These are phyloP conservation scores for Hymenochaete sp. DNA, from an alignment of 1,284 basidiomycete species.

Conservation along the genomic window DNA sequence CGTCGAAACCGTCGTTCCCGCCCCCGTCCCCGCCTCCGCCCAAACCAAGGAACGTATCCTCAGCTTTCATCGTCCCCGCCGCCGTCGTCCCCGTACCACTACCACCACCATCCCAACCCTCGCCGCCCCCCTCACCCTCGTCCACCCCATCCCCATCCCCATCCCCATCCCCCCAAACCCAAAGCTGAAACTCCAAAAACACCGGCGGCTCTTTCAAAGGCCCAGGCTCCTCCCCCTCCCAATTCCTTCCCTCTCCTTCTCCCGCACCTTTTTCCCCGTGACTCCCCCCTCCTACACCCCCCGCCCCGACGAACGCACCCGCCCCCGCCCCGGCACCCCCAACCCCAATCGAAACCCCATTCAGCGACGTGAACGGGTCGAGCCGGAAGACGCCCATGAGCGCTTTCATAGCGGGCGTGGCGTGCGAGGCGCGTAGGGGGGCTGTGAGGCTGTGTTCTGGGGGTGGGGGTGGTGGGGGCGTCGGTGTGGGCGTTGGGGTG, in stretches of 20 bases:
- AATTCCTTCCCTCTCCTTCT: conserved; percentile 3
- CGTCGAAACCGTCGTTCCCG: not conserved
- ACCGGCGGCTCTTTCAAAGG: conserved; percentile 50
- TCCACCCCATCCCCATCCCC: not conserved
- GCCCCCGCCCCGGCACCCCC: conserved; percentile 24
- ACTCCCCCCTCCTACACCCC: not conserved
- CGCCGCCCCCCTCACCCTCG: too few species aligned
- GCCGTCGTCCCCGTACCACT: not conserved
- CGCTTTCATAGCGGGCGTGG: conserved; percentile 52
- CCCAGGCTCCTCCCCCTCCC: conserved; percentile 27
- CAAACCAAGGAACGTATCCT: not conserved
- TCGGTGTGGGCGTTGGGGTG: too few species aligned
- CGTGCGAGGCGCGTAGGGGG: conserved; percentile 66
- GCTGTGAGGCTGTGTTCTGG: conserved; percentile 11
- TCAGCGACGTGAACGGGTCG: conserved; percentile 66
- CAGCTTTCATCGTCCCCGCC: not conserved
- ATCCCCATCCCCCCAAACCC: conserved; percentile 6
- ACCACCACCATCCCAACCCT: too few species aligned
- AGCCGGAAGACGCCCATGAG: conserved; percentile 72
- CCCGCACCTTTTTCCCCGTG: conserved; percentile 27
- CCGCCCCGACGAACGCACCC: not conserved
- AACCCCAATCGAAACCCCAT: conserved; percentile 27
- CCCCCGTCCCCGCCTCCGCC: not conserved
- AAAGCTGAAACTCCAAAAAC: conserved; percentile 54
- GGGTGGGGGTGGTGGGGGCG: not conserved